Evolutionary conservation across 371 early-diverging fungal genomes (phyloP).

Genomic region (Pancytospora philotis): DNA sequence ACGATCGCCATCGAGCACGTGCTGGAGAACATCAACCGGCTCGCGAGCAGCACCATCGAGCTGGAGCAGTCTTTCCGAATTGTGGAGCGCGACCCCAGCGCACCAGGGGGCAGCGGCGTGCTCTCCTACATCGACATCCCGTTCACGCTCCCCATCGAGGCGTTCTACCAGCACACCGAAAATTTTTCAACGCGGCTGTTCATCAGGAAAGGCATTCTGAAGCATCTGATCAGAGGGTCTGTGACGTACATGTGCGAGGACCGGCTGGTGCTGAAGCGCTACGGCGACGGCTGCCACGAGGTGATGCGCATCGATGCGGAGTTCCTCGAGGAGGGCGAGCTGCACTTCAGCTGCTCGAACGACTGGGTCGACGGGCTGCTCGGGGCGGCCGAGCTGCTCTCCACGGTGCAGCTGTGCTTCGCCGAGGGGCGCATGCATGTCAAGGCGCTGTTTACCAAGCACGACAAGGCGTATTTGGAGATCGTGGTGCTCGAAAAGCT

Average conservation of each 20-base stretch:
- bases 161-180: not conserved
- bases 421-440: no score
- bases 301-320: not conserved
- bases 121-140: not conserved
- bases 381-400: not conserved
- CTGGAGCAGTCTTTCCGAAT: not conserved
- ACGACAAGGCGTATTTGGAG: no score
- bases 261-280: not conserved
- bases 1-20: not conserved
- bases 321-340: not conserved
- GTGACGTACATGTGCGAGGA: not conserved
- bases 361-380: not conserved
- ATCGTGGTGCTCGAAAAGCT: no score
- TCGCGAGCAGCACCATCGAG: not conserved
- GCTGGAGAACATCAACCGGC: not conserved
- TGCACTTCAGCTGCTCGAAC: not conserved
- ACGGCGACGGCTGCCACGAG: not conserved
- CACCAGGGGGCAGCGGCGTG: not conserved
- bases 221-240: not conserved
- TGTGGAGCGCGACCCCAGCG: not conserved
- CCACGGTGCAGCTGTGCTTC: not conserved
- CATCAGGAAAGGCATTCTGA: not conserved
- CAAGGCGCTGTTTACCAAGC: no score
- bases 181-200: not conserved
- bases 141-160: not conserved